Conservation (phyloP, 2,329 filamentous ascomycete genomes). For the Penicillium sp. region DNA sequence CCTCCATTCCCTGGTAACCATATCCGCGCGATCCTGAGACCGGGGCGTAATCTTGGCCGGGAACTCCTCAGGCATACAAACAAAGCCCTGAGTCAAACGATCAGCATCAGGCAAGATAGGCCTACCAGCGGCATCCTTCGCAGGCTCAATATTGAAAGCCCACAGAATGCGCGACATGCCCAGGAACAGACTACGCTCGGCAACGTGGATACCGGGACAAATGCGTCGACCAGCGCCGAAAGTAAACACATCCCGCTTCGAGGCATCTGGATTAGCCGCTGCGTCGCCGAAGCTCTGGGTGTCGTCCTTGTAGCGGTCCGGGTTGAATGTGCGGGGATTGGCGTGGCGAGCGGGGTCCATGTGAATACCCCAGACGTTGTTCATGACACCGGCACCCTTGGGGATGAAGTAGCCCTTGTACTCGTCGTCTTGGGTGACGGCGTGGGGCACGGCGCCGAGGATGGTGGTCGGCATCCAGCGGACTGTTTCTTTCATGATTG, state of each 20-base stretch:
- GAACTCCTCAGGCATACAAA: conserved; percentile 45
- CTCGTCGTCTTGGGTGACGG: conserved; percentile 47
- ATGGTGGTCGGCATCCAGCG: conserved; percentile 45
- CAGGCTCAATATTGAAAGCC: conserved; percentile 44
- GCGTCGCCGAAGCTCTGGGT: conserved; percentile 36
- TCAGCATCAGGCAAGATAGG: conserved; percentile 40
- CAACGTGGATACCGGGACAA: conserved; percentile 57
- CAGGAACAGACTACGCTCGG: conserved; percentile 49
- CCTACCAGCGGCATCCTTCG: conserved; percentile 30
- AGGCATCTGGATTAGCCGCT: conserved; percentile 35
- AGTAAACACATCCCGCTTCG: conserved; percentile 51
- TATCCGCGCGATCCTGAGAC: conserved; percentile 29
- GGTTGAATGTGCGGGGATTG: conserved; percentile 40
- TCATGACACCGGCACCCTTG: conserved; percentile 46
- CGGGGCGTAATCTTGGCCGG: conserved; percentile 37
- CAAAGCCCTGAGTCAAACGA: conserved; percentile 43
- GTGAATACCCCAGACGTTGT: conserved; percentile 47
- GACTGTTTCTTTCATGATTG: conserved; percentile 35
- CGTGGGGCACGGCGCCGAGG: conserved; percentile 47
- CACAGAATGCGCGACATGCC: conserved; percentile 49
- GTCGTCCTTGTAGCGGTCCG: conserved; percentile 34
- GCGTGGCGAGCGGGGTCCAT: conserved; percentile 42
- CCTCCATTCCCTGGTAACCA: conserved; percentile 14
- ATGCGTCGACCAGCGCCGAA: conserved; percentile 57
- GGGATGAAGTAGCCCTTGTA: conserved; percentile 52